phyloP scores from a whole-genome alignment of 495 filamentous ascomycete species.

The Rhypophila decipiens region DNA sequence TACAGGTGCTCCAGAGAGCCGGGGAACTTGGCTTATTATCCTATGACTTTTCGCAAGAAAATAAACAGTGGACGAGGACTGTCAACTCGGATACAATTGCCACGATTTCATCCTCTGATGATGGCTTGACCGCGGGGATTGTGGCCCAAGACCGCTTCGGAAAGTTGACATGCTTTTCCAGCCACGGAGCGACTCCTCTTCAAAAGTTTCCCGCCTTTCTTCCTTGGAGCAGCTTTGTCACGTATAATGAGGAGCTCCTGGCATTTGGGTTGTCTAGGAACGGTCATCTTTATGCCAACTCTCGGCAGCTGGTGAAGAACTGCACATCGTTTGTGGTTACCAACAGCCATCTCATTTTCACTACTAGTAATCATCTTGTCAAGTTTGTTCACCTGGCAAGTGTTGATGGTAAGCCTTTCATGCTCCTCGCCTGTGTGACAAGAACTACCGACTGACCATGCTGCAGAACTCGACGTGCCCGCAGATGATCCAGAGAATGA shows the following conservation, averaged over 20 bases:
- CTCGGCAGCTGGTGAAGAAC: constrained; percentile 64
- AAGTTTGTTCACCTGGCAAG: constrained; percentile 82
- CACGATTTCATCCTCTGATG: constrained; percentile 13
- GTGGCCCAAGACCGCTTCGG: constrained; percentile 34
- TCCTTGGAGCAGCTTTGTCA: constrained; percentile 46
- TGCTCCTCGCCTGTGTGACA: no score
- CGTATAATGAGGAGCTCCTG: constrained; percentile 32
- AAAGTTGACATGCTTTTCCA: constrained; percentile 19
- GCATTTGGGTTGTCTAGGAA: constrained; percentile 61
- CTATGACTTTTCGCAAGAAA: constrained; percentile 10
- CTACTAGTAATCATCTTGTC: constrained; percentile 81
- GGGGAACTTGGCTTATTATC: constrained; percentile 13
- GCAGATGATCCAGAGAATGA: constrained; percentile 84
- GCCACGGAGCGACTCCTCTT: constrained; percentile 3
- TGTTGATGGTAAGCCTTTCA: constrained; percentile 60
- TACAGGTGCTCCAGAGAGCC: constrained; percentile 18
- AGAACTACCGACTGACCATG: constrained; percentile 8
- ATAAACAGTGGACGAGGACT: constrained; percentile 7
- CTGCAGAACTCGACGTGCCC: constrained; percentile 69
- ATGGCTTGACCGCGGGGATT: constrained; percentile 4
- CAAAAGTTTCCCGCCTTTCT: constrained; percentile 37
- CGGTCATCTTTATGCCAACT: constrained; percentile 74
- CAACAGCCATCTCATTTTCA: constrained; percentile 77
- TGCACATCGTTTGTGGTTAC: constrained; percentile 89
- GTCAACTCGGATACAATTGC: constrained; percentile 5